phyloP scores from a whole-genome alignment of 495 filamentous ascomycete species.

The Neurospora pannonica region DNA sequence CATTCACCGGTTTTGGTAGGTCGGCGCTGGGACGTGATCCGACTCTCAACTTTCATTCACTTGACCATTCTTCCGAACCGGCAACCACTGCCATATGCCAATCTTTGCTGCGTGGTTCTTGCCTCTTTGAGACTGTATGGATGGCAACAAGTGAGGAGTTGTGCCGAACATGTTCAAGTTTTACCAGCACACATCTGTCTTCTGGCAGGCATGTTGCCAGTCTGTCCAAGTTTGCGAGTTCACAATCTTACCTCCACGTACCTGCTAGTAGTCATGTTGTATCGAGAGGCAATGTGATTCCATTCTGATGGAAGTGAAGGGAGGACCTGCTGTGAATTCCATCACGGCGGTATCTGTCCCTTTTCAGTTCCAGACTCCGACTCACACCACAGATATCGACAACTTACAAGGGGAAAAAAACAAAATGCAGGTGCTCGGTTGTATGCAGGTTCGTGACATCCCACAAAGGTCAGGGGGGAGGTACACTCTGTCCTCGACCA shows the following conservation, averaged over 20 bases:
- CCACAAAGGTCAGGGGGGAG: background rate
- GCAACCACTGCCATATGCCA: background rate
- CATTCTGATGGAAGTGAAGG: background rate
- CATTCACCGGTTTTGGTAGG: background rate
- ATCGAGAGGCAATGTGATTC: background rate
- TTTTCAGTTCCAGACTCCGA: background rate
- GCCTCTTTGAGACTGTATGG: background rate
- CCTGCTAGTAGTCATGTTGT: background rate
- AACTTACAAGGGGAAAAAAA: conserved; percentile 1
- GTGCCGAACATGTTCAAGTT: background rate
- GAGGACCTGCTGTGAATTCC: background rate
- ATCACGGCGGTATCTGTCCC: background rate
- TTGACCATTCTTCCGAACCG: background rate
- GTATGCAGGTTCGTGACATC: conserved; percentile 17
- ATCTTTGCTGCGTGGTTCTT: background rate
- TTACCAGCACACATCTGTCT: background rate
- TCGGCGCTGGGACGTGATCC: background rate
- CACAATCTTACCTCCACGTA: background rate
- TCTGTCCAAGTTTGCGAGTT: background rate
- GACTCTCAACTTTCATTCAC: background rate
- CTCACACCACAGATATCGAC: background rate
- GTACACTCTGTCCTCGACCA: background rate
- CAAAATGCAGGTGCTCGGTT: conserved; percentile 19
- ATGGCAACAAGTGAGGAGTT: background rate
- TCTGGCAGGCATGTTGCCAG: background rate